phyloP scores from a whole-genome alignment of 2,329 filamentous ascomycete genomes.

The Sordariomycetes sp. region DNA sequence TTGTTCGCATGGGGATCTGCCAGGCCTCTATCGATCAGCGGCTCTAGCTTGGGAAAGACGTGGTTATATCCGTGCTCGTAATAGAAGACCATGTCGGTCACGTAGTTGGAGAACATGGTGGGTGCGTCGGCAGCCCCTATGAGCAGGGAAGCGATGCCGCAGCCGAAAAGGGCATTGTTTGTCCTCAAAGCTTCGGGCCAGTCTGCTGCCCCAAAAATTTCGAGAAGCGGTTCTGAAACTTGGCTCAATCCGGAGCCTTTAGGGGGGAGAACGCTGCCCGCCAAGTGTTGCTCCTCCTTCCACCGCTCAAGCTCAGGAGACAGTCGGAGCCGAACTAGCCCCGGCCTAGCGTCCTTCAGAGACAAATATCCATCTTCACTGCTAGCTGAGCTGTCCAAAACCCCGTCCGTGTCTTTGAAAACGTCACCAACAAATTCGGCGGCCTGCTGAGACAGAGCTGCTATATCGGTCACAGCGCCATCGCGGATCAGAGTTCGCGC shows the following conservation, averaged over 20 bases:
- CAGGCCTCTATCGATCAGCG: constrained; percentile 8
- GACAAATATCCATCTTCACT: not conserved
- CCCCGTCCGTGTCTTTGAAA: constrained; percentile 5
- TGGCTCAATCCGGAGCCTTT: constrained; percentile 8
- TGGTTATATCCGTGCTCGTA: constrained; percentile 13
- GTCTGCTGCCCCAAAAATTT: constrained; percentile 6
- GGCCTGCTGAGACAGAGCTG: constrained; percentile 7
- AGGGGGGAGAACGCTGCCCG: constrained; percentile 9
- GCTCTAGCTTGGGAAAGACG: constrained; percentile 9
- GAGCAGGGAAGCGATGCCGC: constrained; percentile 9
- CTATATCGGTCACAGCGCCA: constrained; percentile 8
- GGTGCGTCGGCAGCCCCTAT: constrained; percentile 9
- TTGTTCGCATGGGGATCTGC: constrained; percentile 8
- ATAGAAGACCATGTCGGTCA: constrained; percentile 13
- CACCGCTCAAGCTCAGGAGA: constrained; percentile 10
- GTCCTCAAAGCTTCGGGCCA: constrained; percentile 10
- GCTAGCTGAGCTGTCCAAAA: not conserved
- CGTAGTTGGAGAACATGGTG: constrained; percentile 13
- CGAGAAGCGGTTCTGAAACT: constrained; percentile 6
- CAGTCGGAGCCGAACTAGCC: constrained; percentile 7
- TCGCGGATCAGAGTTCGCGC: constrained; percentile 7
- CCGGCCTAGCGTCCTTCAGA: not conserved
- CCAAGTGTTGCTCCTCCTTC: constrained; percentile 9
- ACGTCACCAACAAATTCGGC: constrained; percentile 6
- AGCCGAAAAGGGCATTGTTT: constrained; percentile 11